phyloP scores from a whole-genome alignment of 352 stramenopile species.

The Thalassiosira livingstoniorum region DNA sequence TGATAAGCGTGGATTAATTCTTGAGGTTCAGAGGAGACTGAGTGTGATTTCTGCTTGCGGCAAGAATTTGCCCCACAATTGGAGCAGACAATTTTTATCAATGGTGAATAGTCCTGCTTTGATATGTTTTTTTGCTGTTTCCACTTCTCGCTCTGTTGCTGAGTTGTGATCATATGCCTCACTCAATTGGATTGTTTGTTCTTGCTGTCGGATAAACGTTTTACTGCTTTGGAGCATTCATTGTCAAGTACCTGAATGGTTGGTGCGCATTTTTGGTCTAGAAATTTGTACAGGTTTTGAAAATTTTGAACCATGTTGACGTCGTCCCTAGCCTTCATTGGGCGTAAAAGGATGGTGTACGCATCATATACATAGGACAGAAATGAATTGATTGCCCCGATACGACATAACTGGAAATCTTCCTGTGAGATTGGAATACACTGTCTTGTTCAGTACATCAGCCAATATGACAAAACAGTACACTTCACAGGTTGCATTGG shows the following conservation, averaged over 20 bases:
- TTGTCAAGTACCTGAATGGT: not conserved
- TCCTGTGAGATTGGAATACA: not conserved
- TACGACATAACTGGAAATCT: not conserved
- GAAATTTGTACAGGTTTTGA: not conserved
- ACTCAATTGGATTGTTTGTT: not conserved
- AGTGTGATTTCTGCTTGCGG: not conserved
- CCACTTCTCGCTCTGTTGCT: constrained; percentile 36
- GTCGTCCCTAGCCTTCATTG: not conserved
- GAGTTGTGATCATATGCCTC: constrained; percentile 15
- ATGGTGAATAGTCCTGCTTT: constrained; percentile 1
- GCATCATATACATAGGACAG: not conserved
- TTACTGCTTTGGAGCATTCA: not conserved
- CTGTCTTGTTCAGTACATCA: not conserved
- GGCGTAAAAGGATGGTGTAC: not conserved
- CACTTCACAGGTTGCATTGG: not conserved
- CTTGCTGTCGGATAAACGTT: not conserved
- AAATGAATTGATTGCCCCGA: not conserved
- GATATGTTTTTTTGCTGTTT: constrained; percentile 57
- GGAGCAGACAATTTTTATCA: constrained; percentile 16
- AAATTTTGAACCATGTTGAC: not conserved
- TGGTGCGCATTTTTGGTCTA: not conserved
- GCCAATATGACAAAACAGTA: not conserved
- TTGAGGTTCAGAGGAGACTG: constrained; percentile 8
- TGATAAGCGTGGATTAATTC: constrained; percentile 12
- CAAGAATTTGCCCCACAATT: constrained; percentile 6